Percentiles rank a stretch among this genome's conserved stretches.
Evolutionary conservation across 1,284 basidiomycete genomes (phyloP).

Genomic region (Cutaneotrichosporon sp.): DNA sequence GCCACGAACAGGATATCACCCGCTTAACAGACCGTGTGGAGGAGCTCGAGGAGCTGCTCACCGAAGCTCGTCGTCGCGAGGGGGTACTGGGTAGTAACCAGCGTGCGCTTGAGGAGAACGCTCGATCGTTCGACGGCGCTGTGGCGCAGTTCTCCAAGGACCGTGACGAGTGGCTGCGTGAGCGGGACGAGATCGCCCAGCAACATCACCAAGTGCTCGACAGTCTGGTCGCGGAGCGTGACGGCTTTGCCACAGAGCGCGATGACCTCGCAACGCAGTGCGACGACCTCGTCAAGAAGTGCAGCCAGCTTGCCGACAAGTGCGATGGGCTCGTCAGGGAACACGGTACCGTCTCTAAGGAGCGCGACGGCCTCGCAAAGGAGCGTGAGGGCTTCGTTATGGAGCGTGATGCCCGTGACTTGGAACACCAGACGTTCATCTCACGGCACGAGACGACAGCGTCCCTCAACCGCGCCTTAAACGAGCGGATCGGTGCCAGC

Average conservation of each 20-base stretch:
- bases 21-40: slow-evolving; percentile 26
- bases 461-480: background rate
- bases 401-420: slow-evolving; percentile 9
- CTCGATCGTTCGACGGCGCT: slow-evolving; percentile 6
- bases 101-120: slow-evolving; percentile 23
- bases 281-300: background rate
- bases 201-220: slow-evolving; percentile 13
- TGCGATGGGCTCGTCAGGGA: slow-evolving; percentile 13
- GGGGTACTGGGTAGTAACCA: slow-evolving; percentile 41
- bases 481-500: slow-evolving; percentile 11
- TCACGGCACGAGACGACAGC: background rate
- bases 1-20: slow-evolving; percentile 27
- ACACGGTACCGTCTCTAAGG: background rate
- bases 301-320: background rate
- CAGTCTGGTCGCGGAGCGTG: background rate
- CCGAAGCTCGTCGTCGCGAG: slow-evolving; percentile 45
- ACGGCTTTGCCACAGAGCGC: slow-evolving; percentile 1
- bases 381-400: slow-evolving; percentile 10
- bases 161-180: slow-evolving; percentile 49
- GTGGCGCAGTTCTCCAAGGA: slow-evolving; percentile 59
- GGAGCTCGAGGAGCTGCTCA: slow-evolving; percentile 48
- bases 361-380: background rate
- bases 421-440: slow-evolving; percentile 6
- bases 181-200: slow-evolving; percentile 8
- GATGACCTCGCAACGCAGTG: background rate